Evolutionary conservation across 176 grass and related monocot genomes (phyloP), one percentile per base, ranked within the genome.

Genomic region (Otatea glauca): DNA sequence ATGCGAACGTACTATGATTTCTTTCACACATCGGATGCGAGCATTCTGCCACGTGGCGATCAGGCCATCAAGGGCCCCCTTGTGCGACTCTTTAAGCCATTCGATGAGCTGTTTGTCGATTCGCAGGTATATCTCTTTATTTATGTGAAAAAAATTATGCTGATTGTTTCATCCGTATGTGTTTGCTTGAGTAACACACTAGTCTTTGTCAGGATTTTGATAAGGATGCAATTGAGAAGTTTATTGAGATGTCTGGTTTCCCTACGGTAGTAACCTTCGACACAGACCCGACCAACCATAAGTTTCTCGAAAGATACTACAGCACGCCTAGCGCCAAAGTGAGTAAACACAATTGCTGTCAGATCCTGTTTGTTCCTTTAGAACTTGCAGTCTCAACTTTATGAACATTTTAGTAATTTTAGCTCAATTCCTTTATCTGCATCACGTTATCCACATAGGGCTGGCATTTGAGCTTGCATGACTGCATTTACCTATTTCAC

Each of bases 71-170:
- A 85, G 44, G 88, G 59, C 4, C 96, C 96, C 54, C 45, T 92
- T 55, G 78, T 99, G 86, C 88, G 89, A 44, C 88, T 99, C 37
- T 96, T 99, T 78, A 99, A 99, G 64, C 93, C 96, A 47, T 99
- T 99, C 7, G 96, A 99, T 51, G 96, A 99, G 65, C 88, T 96
- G 25, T 94, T 94, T 84, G 93, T 77, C 6, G 93, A 99, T 91
- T 96, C 80, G 6, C 76, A 84, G 84, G 93, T 99, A 87, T n/a
- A 50, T 81, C 10, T 51, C 23, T 50, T 70, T 70, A 50, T 70
- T 78, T 5, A 47, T 80, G 77, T 65, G 16, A 9, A 54, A 75
- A 47, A 4, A 44, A 66, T 5, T 7, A 48, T 63, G 18, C 14
- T 81, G 56, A 24, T 90, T 4, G 45, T n/a, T 59, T 82, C 14